phyloP scores from a whole-genome alignment of 1,284 basidiomycete genomes.

The Pseudozyma pruni region DNA sequence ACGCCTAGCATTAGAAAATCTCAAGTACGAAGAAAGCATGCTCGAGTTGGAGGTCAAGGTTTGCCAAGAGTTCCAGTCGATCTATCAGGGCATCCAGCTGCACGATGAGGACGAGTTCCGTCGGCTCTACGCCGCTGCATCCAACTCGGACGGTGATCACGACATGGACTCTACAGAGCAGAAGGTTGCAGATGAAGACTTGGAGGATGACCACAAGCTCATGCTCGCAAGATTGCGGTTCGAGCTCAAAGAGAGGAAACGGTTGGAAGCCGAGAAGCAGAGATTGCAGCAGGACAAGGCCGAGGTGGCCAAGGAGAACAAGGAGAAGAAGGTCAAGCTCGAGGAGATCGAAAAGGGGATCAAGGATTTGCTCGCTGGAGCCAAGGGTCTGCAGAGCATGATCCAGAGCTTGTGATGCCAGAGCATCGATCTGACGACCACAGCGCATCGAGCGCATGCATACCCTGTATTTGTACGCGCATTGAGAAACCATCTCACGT shows the following conservation, averaged over 20 bases:
- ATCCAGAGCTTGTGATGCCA: constrained; percentile 29
- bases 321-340: constrained; percentile 41
- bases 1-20: constrained; percentile 36
- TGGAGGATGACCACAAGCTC: constrained; percentile 26
- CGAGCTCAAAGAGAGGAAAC: constrained; percentile 37
- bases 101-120: constrained; percentile 30
- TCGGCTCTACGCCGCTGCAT: background rate
- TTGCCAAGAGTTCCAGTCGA: constrained; percentile 47
- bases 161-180: background rate
- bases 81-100: constrained; percentile 43
- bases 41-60: constrained; percentile 38
- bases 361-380: constrained; percentile 24
- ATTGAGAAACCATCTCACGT: background rate
- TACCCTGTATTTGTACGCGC: constrained; percentile 39
- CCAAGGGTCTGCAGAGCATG: constrained; percentile 18
- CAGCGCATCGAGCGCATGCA: constrained; percentile 6
- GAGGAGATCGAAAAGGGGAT: constrained; percentile 34
- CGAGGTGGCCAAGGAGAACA: constrained; percentile 37
- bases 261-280: constrained; percentile 37
- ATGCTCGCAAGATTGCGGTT: constrained; percentile 40
- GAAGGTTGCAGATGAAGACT: constrained; percentile 5
- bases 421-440: background rate
- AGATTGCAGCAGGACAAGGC: constrained; percentile 29
- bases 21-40: constrained; percentile 49
- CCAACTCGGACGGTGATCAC: background rate